Conservation (phyloP, 176 grass and related monocot species). For the Guadua angustifolia region DNA sequence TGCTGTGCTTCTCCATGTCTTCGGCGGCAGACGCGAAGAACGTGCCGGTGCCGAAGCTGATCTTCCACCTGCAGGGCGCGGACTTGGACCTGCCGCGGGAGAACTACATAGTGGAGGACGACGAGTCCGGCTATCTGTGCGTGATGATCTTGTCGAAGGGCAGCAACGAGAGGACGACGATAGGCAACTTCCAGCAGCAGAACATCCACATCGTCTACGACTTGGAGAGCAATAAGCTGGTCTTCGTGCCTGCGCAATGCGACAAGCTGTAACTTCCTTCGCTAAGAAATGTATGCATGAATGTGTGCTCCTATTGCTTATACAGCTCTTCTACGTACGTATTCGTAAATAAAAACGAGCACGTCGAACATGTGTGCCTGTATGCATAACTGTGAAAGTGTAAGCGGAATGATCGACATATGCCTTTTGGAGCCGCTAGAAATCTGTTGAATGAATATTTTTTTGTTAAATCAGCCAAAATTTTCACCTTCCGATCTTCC, state of each 20-base stretch:
- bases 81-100: constrained; percentile 49
- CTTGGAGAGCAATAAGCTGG: constrained; percentile 38
- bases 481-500: too few species aligned
- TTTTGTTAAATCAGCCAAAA: too few species aligned
- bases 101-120: constrained; percentile 27
- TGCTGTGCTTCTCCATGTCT: constrained; percentile 45
- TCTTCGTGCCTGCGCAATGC: constrained; percentile 48
- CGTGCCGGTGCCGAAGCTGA: constrained; percentile 46
- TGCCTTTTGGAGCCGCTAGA: too few species aligned
- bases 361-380: neutral
- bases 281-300: neutral
- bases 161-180: neutral
- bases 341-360: neutral
- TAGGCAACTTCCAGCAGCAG: constrained; percentile 73
- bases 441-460: too few species aligned
- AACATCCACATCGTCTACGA: constrained; percentile 65
- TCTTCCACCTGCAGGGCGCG: constrained; percentile 53
- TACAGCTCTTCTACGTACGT: neutral
- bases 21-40: neutral
- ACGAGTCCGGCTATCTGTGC: neutral
- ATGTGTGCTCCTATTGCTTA: neutral
- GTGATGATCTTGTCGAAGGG: neutral
- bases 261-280: constrained; percentile 44
- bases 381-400: too few species aligned
- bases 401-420: too few species aligned